Conservation (phyloP, 2,329 filamentous ascomycete genomes). For the Aspergillus proliferans region DNA sequence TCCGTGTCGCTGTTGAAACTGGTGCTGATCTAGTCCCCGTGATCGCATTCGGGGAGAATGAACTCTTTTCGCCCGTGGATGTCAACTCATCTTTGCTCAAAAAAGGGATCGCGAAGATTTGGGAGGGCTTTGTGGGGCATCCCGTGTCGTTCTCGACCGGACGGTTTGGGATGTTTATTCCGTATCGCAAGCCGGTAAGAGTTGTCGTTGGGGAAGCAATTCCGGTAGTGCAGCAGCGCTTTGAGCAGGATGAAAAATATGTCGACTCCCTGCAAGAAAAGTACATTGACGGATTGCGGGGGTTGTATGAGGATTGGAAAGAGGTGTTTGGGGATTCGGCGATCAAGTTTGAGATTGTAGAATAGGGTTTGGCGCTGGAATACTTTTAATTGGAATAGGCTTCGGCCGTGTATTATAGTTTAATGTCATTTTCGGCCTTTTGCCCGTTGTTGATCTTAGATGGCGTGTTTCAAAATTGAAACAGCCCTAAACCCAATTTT, state of each 20-base stretch:
- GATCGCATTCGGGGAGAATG: slow-evolving; percentile 79
- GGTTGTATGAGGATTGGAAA: slow-evolving; percentile 26
- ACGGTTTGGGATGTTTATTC: slow-evolving; percentile 71
- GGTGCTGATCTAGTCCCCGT: slow-evolving; percentile 81
- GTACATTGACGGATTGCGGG: slow-evolving; percentile 54
- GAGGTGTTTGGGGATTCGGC: slow-evolving; percentile 21
- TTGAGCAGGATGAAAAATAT: slow-evolving; percentile 59
- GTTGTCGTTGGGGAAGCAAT: slow-evolving; percentile 75
- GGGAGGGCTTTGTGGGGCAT: slow-evolving; percentile 65
- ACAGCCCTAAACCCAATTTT: no score
- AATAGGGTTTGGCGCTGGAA: slow-evolving; percentile 2
- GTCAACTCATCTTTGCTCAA: slow-evolving; percentile 58
- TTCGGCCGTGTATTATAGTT: not conserved
- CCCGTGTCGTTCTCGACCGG: slow-evolving; percentile 78
- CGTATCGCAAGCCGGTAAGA: slow-evolving; percentile 73
- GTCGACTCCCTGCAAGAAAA: slow-evolving; percentile 66
- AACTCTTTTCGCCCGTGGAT: slow-evolving; percentile 75
- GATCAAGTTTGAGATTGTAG: slow-evolving; percentile 22
- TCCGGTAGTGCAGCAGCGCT: slow-evolving; percentile 48
- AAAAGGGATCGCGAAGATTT: slow-evolving; percentile 53
- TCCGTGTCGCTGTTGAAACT: slow-evolving; percentile 75
- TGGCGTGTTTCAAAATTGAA: no score
- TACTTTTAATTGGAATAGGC: not conserved
- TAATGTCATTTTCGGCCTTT: not conserved
- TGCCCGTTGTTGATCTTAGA: no score